phyloP scores from a whole-genome alignment of 495 filamentous ascomycete species.

The Tuber microsphaerosporum region DNA sequence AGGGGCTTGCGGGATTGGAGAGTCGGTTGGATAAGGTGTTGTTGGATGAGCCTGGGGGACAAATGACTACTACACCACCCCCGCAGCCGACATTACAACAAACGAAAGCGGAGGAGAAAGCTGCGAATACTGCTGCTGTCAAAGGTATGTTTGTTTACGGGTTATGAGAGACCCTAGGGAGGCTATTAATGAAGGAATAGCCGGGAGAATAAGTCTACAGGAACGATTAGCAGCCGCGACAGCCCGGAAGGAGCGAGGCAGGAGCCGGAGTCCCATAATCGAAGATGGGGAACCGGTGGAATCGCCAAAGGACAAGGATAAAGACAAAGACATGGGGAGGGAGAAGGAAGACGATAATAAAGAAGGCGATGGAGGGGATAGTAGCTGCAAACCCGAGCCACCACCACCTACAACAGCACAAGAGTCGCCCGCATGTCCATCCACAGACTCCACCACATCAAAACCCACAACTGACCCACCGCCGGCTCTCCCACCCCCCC shows the following conservation, averaged over 20 bases:
- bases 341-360: neutral
- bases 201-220: conserved; percentile 51
- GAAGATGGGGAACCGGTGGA: neutral
- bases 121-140: conserved; percentile 25
- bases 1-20: conserved; percentile 89
- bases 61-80: conserved; percentile 20
- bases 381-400: neutral
- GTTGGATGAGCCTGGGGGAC: conserved; percentile 60
- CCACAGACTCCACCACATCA: conserved; percentile 4
- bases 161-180: neutral
- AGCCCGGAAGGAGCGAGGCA: conserved; percentile 37
- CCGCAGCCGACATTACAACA: neutral
- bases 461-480: conserved; percentile 8
- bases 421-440: neutral
- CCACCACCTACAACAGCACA: neutral
- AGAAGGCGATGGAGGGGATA: neutral
- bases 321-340: neutral
- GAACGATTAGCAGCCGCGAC: conserved; percentile 71
- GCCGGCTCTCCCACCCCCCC: conserved; percentile 15
- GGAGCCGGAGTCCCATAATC: conserved; percentile 9
- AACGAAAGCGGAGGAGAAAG: conserved; percentile 23
- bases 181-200: conserved; percentile 47
- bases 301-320: neutral
- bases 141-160: conserved; percentile 14
- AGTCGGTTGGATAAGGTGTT: conserved; percentile 87